Conservation (phyloP, 2,329 filamentous ascomycete species). For the Arthrocladium fulminans region DNA sequence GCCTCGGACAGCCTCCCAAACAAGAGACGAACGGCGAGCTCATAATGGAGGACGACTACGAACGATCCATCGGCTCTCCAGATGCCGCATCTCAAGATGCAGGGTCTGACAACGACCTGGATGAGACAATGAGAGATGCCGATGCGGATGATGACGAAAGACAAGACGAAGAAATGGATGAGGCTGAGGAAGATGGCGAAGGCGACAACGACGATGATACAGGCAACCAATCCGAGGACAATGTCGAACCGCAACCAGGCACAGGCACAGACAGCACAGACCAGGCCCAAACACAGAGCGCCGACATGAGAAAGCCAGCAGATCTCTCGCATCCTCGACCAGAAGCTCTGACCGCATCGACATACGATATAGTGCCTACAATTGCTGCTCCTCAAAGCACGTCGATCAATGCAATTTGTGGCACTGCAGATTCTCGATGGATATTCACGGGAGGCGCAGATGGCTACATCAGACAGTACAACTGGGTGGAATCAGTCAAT, state of each 20-base stretch:
- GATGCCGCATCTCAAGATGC: constrained; percentile 38
- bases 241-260: constrained; percentile 30
- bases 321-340: constrained; percentile 53
- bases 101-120: constrained; percentile 41
- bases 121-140: constrained; percentile 37
- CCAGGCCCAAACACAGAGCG: constrained; percentile 31
- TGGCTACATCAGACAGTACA: constrained; percentile 94
- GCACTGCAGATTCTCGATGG: constrained; percentile 89
- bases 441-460: constrained; percentile 91
- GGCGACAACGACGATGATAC: constrained; percentile 35
- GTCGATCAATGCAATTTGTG: constrained; percentile 83
- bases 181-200: constrained; percentile 37
- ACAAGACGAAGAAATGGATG: constrained; percentile 31
- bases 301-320: constrained; percentile 28
- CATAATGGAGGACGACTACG: constrained; percentile 6
- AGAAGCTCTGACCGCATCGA: constrained; percentile 67
- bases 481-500: constrained; percentile 90
- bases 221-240: constrained; percentile 41
- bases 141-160: constrained; percentile 31
- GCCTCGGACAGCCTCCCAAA: neutral
- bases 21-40: neutral
- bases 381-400: constrained; percentile 95
- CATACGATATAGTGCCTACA: constrained; percentile 93
- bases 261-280: constrained; percentile 22
- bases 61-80: constrained; percentile 1